Percentiles rank a stretch among this genome's conserved stretches.
These are phyloP conservation scores for Clarireedia hainanense DNA, from an alignment of 2,329 filamentous ascomycete species.

Conservation along the genomic window DNA sequence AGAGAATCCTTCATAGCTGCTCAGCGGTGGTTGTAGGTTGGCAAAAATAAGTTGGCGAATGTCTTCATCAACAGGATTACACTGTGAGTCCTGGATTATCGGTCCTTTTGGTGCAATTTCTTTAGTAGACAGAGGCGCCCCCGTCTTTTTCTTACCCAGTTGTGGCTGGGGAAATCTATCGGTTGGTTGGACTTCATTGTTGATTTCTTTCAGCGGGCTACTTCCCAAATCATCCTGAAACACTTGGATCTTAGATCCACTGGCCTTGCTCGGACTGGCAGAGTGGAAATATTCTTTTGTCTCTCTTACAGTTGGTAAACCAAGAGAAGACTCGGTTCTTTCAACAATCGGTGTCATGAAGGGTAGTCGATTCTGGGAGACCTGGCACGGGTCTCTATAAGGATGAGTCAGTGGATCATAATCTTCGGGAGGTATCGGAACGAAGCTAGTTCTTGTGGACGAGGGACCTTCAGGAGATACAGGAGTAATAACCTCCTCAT, in stretches of 20 bases:
- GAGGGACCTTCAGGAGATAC: conserved; percentile 31
- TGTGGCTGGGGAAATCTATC: conserved; percentile 46
- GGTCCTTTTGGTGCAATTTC: conserved; percentile 51
- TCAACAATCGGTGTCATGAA: conserved; percentile 99
- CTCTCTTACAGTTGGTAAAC: conserved; percentile 50
- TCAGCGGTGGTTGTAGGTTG: conserved; percentile 64
- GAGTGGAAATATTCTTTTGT: conserved; percentile 52
- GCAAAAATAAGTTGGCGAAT: conserved; percentile 69
- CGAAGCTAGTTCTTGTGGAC: conserved; percentile 52
- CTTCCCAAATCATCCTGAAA: conserved; percentile 37
- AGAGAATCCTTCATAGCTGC: conserved; percentile 70
- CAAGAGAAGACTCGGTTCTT: conserved; percentile 82
- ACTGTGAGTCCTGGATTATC: conserved; percentile 74
- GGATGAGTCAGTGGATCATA: conserved; percentile 72
- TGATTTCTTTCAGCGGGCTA: conserved; percentile 65
- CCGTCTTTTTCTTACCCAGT: conserved; percentile 35
- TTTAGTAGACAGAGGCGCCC: conserved; percentile 28
- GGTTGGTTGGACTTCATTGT: conserved; percentile 42
- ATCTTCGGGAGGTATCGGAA: conserved; percentile 78
- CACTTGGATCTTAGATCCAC: conserved; percentile 18
- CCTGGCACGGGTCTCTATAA: conserved; percentile 70
- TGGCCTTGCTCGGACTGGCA: conserved; percentile 58
- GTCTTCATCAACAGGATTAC: conserved; percentile 79
- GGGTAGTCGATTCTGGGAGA: conserved; percentile 83
- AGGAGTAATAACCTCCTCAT: conserved; percentile 39